Conservation (phyloP, 108 stramenopile genomes). For the Cylindrotheca closterium region DNA sequence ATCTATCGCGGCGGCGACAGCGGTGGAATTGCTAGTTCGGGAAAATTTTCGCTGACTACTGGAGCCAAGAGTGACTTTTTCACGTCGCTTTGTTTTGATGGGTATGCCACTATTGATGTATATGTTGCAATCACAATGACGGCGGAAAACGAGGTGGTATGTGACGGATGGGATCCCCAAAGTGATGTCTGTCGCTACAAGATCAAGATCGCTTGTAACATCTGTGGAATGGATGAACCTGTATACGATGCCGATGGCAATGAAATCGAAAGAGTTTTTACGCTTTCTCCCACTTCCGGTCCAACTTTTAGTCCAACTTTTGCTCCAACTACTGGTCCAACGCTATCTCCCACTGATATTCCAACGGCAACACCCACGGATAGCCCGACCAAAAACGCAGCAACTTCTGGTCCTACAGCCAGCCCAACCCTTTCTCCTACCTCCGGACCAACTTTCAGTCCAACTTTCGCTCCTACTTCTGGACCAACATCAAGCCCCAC, state of each 20-base stretch:
- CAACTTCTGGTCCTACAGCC: background rate
- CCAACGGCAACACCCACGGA: background rate
- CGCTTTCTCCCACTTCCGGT: background rate
- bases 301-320: constrained; percentile 4
- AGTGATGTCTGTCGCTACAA: background rate
- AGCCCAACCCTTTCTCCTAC: background rate
- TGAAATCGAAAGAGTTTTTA: too few relatives aligned
- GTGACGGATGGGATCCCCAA: background rate
- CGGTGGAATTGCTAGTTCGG: background rate
- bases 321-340: constrained; percentile 2
- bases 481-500: constrained; percentile 14
- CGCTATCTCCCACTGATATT: background rate
- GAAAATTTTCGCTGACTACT: background rate
- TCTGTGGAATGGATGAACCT: background rate
- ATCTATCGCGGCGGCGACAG: background rate
- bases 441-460: constrained; percentile 3
- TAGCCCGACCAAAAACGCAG: background rate
- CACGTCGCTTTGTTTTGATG: background rate
- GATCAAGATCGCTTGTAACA: background rate
- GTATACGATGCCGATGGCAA: background rate
- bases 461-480: constrained; percentile 9
- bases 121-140: background rate
- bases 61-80: background rate
- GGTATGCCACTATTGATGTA: background rate
- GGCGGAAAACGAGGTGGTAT: background rate